Percentiles rank a stretch among this genome's conserved stretches.
Evolutionary conservation across 2,329 filamentous ascomycete species (phyloP).

Genomic region (Tolypocladium cylindrosporum): DNA sequence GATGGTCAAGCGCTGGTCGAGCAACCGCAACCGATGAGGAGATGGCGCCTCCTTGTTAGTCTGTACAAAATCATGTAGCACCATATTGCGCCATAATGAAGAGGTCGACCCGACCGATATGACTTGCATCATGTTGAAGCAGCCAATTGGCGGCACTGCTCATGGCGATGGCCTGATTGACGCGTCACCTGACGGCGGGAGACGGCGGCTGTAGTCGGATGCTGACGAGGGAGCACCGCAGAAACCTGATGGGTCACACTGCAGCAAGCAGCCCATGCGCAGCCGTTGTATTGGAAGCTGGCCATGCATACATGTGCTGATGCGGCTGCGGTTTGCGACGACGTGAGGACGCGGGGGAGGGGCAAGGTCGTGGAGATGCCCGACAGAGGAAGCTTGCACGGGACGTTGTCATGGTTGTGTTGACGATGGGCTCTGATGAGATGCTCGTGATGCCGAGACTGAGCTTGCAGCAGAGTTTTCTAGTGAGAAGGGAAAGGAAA

Average conservation of each 20-base stretch:
- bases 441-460: background rate
- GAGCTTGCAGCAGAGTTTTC: background rate
- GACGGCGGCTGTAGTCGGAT: background rate
- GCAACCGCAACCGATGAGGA: slow-evolving; percentile 56
- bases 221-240: background rate
- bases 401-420: background rate
- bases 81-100: background rate
- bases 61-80: background rate
- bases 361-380: background rate
- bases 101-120: background rate
- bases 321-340: background rate
- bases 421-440: too few species aligned
- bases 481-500: background rate
- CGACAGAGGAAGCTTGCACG: background rate
- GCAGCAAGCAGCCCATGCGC: background rate
- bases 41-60: background rate
- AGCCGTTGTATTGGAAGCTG: background rate
- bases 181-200: background rate
- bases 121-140: background rate
- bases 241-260: background rate
- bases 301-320: background rate
- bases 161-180: background rate
- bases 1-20: slow-evolving; percentile 72
- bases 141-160: background rate
- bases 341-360: background rate